Evolutionary conservation across 1,284 basidiomycete species (phyloP), one percentile per base, ranked within the genome.

Genomic region (Ceratobasidium sp.): DNA sequence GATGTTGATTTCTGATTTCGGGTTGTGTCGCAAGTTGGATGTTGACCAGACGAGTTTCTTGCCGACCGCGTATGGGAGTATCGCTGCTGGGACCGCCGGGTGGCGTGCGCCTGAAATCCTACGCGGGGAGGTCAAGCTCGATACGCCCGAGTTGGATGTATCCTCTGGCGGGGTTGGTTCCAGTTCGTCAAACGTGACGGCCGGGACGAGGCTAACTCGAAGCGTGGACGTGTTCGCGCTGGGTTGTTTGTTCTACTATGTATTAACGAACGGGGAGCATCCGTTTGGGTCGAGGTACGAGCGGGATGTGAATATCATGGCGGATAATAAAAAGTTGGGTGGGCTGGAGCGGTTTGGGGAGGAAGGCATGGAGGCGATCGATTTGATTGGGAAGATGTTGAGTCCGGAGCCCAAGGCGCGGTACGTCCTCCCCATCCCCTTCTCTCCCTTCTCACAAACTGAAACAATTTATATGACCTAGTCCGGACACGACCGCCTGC

Each of bases 1-100:
- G 56, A 96, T 98, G 95, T 87, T 98, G 65, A 97, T 98, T 77
- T 97, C 96, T 1, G 96, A 98, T 85, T 98, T 98, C 83, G 96
- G 96, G 33, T 88, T 98, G 64, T 97, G 96, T 83, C 96, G 96
- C 83, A 95, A 94, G 83, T 88, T 98, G 42, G 96, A 98, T 80
- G 86, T 95, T 59, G 96, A 97, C 84, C 96, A 98, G 87, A 96
- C 95, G 75, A 96, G 94, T 83, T 98, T 97, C 85, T 84, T 94
- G 80, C 94, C 94, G 0, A 95, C 94, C 0, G 90, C 90, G 7
- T 79, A 78, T 68, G 74, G 73, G 6, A 74, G 66, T 26, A 80
- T 79, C 28, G 91, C 93, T 28, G 96, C 96, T 26, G 96, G 96
- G 4, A 96, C 96, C 0, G 92, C 96, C 17, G 96, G 96, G 1